Evolutionary conservation across 495 filamentous ascomycete species (phyloP).

Genomic region (Talaromyces adpressus): DNA sequence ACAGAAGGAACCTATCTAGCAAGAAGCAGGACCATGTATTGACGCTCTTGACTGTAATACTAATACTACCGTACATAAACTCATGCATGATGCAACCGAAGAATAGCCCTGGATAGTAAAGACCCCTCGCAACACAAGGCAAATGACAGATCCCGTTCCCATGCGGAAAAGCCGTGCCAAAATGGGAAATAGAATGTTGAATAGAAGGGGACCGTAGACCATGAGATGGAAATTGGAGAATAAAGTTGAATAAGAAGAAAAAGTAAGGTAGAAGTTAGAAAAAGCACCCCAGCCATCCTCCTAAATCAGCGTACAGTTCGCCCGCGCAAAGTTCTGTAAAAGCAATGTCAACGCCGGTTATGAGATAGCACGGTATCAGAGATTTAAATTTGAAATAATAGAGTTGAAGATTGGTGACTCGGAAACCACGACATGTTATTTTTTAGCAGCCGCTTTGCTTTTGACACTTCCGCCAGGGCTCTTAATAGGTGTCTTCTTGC

Average conservation of each 20-base stretch:
- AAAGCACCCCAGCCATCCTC: not conserved
- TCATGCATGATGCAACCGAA: not conserved
- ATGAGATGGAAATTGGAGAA: not conserved
- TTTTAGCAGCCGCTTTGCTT: not conserved
- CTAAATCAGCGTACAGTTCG: not conserved
- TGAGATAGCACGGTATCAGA: not conserved
- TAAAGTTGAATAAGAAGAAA: not conserved
- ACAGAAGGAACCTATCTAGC: not conserved
- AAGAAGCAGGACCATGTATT: not conserved
- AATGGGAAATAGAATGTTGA: not conserved
- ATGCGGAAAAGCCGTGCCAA: not conserved
- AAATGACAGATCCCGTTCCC: not conserved
- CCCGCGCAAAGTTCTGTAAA: not conserved
- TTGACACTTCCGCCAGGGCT: constrained; percentile 3
- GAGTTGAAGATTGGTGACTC: not conserved
- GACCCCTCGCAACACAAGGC: not conserved
- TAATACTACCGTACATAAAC: not conserved
- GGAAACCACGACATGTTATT: not conserved
- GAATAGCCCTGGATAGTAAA: not conserved
- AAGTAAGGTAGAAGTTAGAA: not conserved
- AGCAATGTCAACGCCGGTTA: not conserved
- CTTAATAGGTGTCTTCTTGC: constrained; percentile 4
- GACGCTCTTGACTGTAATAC: not conserved
- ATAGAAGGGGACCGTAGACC: not conserved
- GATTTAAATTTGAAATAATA: not conserved